Evolutionary conservation across 345 rosid species (phyloP).

Genomic region (Arabis hirsuta): DNA sequence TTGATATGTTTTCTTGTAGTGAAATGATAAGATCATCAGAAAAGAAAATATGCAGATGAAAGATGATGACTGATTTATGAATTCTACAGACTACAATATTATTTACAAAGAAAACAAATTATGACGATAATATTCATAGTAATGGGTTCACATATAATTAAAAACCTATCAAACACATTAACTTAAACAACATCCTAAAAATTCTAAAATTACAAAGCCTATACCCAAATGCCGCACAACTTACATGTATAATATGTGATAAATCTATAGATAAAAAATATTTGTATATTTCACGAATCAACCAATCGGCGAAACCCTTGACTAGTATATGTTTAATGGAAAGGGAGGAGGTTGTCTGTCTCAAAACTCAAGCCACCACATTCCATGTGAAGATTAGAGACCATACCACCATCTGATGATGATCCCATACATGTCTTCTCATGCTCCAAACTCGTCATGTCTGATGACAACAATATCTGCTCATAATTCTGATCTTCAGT

Average conservation of each 20-base stretch:
- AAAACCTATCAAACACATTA: constrained; percentile 14
- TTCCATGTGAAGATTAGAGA: constrained; percentile 39
- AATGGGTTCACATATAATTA: constrained; percentile 13
- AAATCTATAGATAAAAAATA: constrained; percentile 23
- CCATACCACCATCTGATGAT: constrained; percentile 41
- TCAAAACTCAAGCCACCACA: constrained; percentile 42
- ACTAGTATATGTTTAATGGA: constrained; percentile 25
- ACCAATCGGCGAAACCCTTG: constrained; percentile 35
- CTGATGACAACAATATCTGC: constrained; percentile 34
- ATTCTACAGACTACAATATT: not conserved
- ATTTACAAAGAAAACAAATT: constrained; percentile 13
- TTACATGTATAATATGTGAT: constrained; percentile 29
- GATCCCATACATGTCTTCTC: constrained; percentile 42
- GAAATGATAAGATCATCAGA: not conserved
- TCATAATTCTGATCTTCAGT: constrained; percentile 32
- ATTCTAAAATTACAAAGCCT: constrained; percentile 33
- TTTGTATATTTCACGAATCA: constrained; percentile 38
- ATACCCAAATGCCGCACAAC: constrained; percentile 38
- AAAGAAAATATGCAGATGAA: not conserved
- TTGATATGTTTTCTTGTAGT: no score
- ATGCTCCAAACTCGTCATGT: constrained; percentile 35
- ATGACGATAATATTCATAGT: constrained; percentile 18
- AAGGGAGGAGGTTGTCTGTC: constrained; percentile 32
- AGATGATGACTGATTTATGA: not conserved
- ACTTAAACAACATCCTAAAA: constrained; percentile 22